A percentile compares a stretch with the other conserved stretches of the same genome.
phyloP scores from a whole-genome alignment of 495 filamentous ascomycete species.

The Emericellopsis terricola region DNA sequence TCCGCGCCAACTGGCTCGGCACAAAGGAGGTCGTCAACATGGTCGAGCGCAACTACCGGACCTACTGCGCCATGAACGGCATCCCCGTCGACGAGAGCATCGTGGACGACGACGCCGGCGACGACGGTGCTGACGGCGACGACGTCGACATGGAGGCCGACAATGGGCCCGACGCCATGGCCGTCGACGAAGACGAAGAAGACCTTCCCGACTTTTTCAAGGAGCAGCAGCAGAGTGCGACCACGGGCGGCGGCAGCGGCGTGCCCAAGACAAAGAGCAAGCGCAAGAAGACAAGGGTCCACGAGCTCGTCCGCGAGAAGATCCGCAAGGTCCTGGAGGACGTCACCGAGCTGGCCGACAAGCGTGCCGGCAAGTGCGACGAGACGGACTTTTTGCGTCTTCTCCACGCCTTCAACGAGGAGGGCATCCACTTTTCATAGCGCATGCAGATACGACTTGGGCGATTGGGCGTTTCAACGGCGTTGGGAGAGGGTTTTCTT shows the following conservation, averaged over 20 bases:
- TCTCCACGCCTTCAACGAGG: constrained; percentile 12
- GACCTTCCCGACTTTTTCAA: constrained; percentile 66
- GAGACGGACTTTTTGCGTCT: constrained; percentile 70
- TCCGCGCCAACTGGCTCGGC: constrained; percentile 58
- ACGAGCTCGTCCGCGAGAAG: constrained; percentile 62
- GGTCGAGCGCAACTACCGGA: constrained; percentile 60
- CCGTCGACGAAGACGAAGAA: constrained; percentile 33
- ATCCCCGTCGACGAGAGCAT: constrained; percentile 58
- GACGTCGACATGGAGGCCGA: constrained; percentile 42
- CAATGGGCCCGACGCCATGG: constrained; percentile 30
- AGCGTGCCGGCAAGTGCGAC: constrained; percentile 67
- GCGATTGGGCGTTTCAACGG: neutral
- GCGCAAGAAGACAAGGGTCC: constrained; percentile 58
- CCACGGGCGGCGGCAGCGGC: constrained; percentile 20
- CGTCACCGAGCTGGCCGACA: constrained; percentile 58
- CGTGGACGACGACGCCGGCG: constrained; percentile 15
- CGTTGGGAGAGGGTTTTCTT: neutral
- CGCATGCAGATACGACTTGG: neutral
- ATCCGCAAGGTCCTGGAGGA: constrained; percentile 64
- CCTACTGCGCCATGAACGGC: constrained; percentile 73
- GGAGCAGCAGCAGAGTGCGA: constrained; percentile 35
- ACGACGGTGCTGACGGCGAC: constrained; percentile 19
- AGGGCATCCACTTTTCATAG: constrained; percentile 4
- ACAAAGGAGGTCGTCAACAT: constrained; percentile 63
- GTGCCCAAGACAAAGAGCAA: constrained; percentile 32